Conservation (phyloP, 2,329 filamentous ascomycete species). For the Sporothrix inflata region DNA sequence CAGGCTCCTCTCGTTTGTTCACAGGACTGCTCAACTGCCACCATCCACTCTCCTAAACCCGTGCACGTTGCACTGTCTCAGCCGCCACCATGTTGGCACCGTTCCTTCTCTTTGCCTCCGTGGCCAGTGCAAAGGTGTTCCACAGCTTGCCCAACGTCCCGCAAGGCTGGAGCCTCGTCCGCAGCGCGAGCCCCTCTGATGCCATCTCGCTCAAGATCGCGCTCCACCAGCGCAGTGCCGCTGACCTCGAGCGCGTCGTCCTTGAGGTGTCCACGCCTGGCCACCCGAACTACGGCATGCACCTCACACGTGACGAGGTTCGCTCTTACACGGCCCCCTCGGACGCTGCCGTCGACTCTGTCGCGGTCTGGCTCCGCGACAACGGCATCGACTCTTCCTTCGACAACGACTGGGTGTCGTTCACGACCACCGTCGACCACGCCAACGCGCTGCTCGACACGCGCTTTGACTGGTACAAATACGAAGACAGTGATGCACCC, state of each 20-base stretch:
- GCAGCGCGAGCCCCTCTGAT: constrained; percentile 44
- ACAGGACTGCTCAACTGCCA: not conserved
- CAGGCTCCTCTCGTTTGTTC: not conserved
- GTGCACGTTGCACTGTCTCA: not conserved
- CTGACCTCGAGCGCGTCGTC: constrained; percentile 60
- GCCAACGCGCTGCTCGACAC: constrained; percentile 62
- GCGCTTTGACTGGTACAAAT: constrained; percentile 59
- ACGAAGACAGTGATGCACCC: constrained; percentile 45
- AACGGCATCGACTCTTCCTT: constrained; percentile 53
- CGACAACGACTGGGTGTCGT: constrained; percentile 64
- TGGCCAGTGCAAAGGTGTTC: constrained; percentile 42
- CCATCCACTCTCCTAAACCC: not conserved
- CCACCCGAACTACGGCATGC: constrained; percentile 61
- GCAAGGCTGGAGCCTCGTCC: constrained; percentile 44
- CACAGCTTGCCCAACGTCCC: constrained; percentile 45
- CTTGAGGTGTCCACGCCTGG: constrained; percentile 65
- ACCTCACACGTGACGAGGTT: constrained; percentile 64
- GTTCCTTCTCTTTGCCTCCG: constrained; percentile 38
- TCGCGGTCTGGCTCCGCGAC: constrained; percentile 59
- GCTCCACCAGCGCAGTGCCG: constrained; percentile 52
- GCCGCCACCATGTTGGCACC: constrained; percentile 32
- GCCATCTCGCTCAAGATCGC: constrained; percentile 53
- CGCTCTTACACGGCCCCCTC: constrained; percentile 57
- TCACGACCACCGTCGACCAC: constrained; percentile 54
- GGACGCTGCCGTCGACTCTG: constrained; percentile 49